Conservation (phyloP, 305 asterid genomes). For the Solanum hybrid region DNA sequence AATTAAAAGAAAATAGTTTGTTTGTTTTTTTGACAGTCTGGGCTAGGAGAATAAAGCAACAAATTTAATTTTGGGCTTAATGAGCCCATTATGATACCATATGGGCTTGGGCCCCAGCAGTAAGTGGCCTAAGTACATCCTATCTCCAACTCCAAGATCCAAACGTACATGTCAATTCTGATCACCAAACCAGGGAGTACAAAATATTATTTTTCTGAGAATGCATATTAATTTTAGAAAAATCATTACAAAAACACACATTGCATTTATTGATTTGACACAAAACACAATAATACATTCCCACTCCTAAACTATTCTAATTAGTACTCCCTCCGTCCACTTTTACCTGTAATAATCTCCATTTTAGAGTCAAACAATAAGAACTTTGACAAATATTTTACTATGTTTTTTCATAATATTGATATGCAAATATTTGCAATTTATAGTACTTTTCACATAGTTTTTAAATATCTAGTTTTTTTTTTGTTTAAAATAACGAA, state of each 20-base stretch:
- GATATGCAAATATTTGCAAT: too few species aligned
- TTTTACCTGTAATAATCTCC: too few species aligned
- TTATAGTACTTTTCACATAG: too few species aligned
- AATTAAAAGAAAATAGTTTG: too few species aligned
- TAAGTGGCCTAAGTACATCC: not conserved
- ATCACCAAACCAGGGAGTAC: not conserved
- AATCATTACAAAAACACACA: not conserved
- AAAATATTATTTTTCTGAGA: too few species aligned
- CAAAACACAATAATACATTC: not conserved
- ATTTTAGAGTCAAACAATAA: too few species aligned
- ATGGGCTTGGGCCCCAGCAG: not conserved
- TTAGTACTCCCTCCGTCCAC: not conserved
- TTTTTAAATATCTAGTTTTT: too few species aligned
- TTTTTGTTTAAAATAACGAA: too few species aligned
- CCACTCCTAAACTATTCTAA: not conserved
- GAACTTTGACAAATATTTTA: too few species aligned
- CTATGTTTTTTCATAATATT: too few species aligned
- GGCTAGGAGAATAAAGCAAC: not conserved
- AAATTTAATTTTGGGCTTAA: not conserved
- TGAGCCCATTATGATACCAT: not conserved
- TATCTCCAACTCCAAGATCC: not conserved
- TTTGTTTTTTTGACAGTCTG: too few species aligned
- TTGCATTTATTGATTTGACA: not conserved
- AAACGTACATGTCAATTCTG: too few species aligned
- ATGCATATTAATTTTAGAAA: not conserved